A percentile compares a stretch with the other conserved stretches of the same genome.
Conservation (phyloP, 805 yeast species). For the Candida maris region DNA sequence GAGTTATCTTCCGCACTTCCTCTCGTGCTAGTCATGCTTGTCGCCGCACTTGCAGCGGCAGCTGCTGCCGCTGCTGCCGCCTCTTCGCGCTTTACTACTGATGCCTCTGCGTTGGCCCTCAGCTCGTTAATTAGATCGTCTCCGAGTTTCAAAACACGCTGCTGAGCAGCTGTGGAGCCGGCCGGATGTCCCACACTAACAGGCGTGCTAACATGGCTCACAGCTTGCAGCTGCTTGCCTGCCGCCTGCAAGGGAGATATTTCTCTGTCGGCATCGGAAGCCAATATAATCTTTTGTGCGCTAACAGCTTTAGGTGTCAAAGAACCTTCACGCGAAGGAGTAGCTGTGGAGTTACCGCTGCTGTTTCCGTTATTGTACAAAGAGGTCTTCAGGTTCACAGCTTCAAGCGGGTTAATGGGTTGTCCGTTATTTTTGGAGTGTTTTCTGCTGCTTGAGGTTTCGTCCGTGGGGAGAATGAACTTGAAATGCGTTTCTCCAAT, state of each 20-base stretch:
- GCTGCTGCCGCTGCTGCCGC: slow-evolving; percentile 26
- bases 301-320: slow-evolving; percentile 10
- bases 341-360: slow-evolving; percentile 20
- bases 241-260: background rate
- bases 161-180: slow-evolving; percentile 8
- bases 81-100: slow-evolving; percentile 25
- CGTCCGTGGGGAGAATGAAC: slow-evolving; percentile 77
- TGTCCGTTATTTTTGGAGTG: slow-evolving; percentile 16
- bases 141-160: slow-evolving; percentile 23
- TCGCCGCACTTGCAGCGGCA: slow-evolving; percentile 16
- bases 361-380: slow-evolving; percentile 28
- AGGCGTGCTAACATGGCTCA: too few species aligned
- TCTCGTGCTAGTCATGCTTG: slow-evolving; percentile 4
- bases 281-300: background rate
- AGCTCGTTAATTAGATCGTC: slow-evolving; percentile 27
- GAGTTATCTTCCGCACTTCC: background rate
- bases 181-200: too few species aligned
- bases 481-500: slow-evolving; percentile 89
- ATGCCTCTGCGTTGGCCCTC: slow-evolving; percentile 29
- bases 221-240: background rate
- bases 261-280: background rate
- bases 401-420: slow-evolving; percentile 57
- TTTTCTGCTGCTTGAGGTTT: slow-evolving; percentile 27
- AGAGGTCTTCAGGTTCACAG: slow-evolving; percentile 51
- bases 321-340: slow-evolving; percentile 23